Evolutionary conservation across 2,329 filamentous ascomycete species (phyloP).

Genomic region (Lecanicillium sp.): DNA sequence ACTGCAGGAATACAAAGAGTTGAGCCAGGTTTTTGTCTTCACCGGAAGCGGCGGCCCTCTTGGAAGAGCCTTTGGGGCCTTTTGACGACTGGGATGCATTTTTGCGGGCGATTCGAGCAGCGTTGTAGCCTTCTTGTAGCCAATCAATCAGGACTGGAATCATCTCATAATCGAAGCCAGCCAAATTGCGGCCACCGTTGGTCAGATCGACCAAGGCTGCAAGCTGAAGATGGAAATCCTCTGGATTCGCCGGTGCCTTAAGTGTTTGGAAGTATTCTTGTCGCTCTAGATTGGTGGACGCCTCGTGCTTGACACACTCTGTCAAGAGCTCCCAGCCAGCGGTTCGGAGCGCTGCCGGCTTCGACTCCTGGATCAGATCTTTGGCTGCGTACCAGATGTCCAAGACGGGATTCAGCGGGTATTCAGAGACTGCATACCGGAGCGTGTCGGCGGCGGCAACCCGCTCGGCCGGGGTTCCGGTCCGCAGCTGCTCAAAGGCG

Average conservation of each 20-base stretch:
- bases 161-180: slow-evolving; percentile 61
- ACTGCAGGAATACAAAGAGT: slow-evolving; percentile 57
- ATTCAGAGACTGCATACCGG: slow-evolving; percentile 48
- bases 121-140: slow-evolving; percentile 49
- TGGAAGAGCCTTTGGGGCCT: slow-evolving; percentile 29
- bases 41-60: slow-evolving; percentile 29
- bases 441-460: slow-evolving; percentile 51
- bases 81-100: slow-evolving; percentile 30
- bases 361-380: slow-evolving; percentile 53
- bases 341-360: slow-evolving; percentile 43
- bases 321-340: slow-evolving; percentile 60
- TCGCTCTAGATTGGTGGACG: slow-evolving; percentile 59
- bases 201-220: slow-evolving; percentile 54
- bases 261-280: slow-evolving; percentile 59
- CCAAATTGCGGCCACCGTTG: slow-evolving; percentile 51
- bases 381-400: slow-evolving; percentile 61
- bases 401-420: slow-evolving; percentile 49
- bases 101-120: slow-evolving; percentile 44
- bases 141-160: slow-evolving; percentile 55
- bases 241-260: slow-evolving; percentile 44
- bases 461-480: slow-evolving; percentile 43
- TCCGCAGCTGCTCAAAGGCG: slow-evolving; percentile 46
- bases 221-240: slow-evolving; percentile 62
- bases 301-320: slow-evolving; percentile 55
- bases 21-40: slow-evolving; percentile 57